These are phyloP conservation scores for Avena sativa DNA, from an alignment of 176 grass and related monocot species.

Conservation along the genomic window DNA sequence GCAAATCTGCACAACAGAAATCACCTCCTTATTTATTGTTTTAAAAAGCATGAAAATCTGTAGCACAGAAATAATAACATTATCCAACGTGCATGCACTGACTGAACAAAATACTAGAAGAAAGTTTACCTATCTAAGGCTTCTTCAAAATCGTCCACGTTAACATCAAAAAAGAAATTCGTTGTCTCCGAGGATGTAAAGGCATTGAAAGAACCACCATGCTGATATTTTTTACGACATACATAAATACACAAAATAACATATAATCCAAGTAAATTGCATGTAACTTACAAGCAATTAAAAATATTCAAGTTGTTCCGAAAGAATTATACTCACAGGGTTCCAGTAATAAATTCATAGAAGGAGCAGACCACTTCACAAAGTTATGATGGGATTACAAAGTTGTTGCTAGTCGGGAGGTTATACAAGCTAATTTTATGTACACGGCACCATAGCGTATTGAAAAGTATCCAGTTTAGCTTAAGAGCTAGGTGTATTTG, in stretches of 20 bases:
- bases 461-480: not conserved
- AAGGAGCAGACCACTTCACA: not conserved
- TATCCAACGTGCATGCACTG: conserved; percentile 18
- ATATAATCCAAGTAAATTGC: conserved; percentile 25
- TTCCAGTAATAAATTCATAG: not conserved
- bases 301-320: not conserved
- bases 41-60: conserved; percentile 56
- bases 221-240: conserved; percentile 58
- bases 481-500: conserved; percentile 29
- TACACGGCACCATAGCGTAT: no score
- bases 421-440: not conserved
- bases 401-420: not conserved
- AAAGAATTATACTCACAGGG: not conserved
- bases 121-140: conserved; percentile 81
- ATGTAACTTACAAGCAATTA: conserved; percentile 29
- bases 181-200: conserved; percentile 75
- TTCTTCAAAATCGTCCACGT: conserved; percentile 78
- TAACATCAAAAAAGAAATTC: conserved; percentile 88
- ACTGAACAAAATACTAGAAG: conserved; percentile 26
- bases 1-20: conserved; percentile 72
- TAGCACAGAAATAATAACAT: conserved; percentile 32
- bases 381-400: conserved; percentile 9
- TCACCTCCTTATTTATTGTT: conserved; percentile 40
- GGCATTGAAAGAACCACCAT: conserved; percentile 90
- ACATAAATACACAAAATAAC: conserved; percentile 27